phyloP scores from a whole-genome alignment of 1,284 basidiomycete genomes.

The Neonothopanus nambi region DNA sequence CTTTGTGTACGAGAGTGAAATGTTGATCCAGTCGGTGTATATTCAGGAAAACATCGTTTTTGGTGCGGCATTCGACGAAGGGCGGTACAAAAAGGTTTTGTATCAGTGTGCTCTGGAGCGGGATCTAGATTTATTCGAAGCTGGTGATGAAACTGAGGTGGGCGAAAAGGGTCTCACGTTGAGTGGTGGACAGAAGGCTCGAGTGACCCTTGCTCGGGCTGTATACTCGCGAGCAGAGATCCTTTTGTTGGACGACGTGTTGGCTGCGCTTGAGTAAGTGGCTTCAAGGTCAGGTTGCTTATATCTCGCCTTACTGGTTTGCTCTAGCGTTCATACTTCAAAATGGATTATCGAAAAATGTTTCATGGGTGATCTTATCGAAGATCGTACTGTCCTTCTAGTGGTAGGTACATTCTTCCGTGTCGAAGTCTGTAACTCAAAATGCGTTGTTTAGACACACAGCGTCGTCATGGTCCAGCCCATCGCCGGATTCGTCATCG shows the following conservation, averaged over 20 bases:
- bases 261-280: slow-evolving; percentile 52
- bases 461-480: slow-evolving; percentile 58
- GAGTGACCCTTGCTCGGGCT: slow-evolving; percentile 72
- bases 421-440: neutral
- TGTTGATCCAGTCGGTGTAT: neutral
- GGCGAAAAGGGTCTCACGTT: slow-evolving; percentile 39
- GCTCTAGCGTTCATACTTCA: slow-evolving; percentile 57
- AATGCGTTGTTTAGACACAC: slow-evolving; percentile 45
- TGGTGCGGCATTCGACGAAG: slow-evolving; percentile 69
- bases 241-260: slow-evolving; percentile 64
- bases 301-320: slow-evolving; percentile 20
- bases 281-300: neutral
- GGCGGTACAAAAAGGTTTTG: slow-evolving; percentile 69
- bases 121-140: slow-evolving; percentile 59
- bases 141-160: slow-evolving; percentile 77
- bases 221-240: slow-evolving; percentile 65
- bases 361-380: slow-evolving; percentile 67
- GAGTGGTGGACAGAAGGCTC: slow-evolving; percentile 69
- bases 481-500: slow-evolving; percentile 57
- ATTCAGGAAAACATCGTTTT: slow-evolving; percentile 82
- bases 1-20: too few relatives aligned
- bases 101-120: slow-evolving; percentile 57
- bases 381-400: slow-evolving; percentile 69
- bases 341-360: slow-evolving; percentile 79
- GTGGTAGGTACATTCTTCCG: slow-evolving; percentile 46